phyloP scores from a whole-genome alignment of 2,329 filamentous ascomycete genomes.

The Botryosphaeria dothidea region DNA sequence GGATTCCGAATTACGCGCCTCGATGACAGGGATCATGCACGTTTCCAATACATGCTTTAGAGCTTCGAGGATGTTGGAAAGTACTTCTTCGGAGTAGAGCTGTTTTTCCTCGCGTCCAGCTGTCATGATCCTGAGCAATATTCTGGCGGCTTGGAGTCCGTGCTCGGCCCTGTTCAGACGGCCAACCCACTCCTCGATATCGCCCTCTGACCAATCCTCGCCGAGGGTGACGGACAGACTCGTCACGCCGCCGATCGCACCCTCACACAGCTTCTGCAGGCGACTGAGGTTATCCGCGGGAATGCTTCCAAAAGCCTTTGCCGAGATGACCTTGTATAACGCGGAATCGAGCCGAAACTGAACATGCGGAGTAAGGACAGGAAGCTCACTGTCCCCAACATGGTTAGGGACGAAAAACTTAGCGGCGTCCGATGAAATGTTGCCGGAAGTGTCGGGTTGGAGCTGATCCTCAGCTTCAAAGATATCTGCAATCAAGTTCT shows the following conservation, averaged over 20 bases:
- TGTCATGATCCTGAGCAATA: conserved; percentile 81
- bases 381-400: conserved; percentile 60
- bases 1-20: conserved; percentile 67
- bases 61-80: conserved; percentile 72
- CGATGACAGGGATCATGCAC: conserved; percentile 80
- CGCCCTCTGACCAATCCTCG: conserved; percentile 66
- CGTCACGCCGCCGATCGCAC: conserved; percentile 67
- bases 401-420: conserved; percentile 58
- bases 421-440: conserved; percentile 43
- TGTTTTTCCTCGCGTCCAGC: conserved; percentile 84
- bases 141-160: conserved; percentile 75
- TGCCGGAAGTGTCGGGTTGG: conserved; percentile 54
- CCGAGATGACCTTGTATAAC: conserved; percentile 70
- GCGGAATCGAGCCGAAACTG: conserved; percentile 73
- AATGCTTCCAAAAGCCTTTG: conserved; percentile 69
- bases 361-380: conserved; percentile 64
- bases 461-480: conserved; percentile 72
- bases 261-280: conserved; percentile 78
- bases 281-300: conserved; percentile 73
- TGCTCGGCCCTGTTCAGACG: conserved; percentile 69
- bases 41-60: conserved; percentile 77
- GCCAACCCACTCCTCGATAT: conserved; percentile 68
- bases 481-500: conserved; percentile 68
- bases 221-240: conserved; percentile 69
- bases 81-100: conserved; percentile 83